Percentiles rank a stretch among this genome's conserved stretches.
Evolutionary conservation across 257 asterid species (phyloP).

Genomic region (Henckelia pumila): DNA sequence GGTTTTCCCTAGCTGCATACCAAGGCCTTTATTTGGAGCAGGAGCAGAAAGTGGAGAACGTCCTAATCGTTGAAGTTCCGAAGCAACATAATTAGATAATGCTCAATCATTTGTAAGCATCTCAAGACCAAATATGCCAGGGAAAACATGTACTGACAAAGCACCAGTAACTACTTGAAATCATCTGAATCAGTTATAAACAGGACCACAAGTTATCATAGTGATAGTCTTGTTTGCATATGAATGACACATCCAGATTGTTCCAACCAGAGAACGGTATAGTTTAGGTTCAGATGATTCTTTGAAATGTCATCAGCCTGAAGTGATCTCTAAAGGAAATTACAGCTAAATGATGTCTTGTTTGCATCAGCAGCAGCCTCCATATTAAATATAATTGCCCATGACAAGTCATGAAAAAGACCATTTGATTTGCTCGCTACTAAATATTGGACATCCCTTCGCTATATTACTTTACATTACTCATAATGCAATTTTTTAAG

Average conservation of each 20-base stretch:
- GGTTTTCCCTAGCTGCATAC: constrained; percentile 86
- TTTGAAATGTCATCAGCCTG: neutral
- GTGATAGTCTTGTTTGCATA: neutral
- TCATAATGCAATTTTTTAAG: neutral
- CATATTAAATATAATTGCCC: neutral
- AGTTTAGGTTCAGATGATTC: constrained; percentile 10
- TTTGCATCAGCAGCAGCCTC: constrained; percentile 13
- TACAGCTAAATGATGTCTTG: neutral
- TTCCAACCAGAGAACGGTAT: neutral
- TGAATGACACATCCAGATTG: constrained; percentile 15
- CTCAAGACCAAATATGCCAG: neutral
- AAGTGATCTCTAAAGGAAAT: constrained; percentile 5
- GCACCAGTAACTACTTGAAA: constrained; percentile 12
- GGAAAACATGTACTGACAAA: neutral
- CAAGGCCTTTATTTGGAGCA: constrained; percentile 86
- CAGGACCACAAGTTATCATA: constrained; percentile 1
- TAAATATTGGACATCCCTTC: neutral
- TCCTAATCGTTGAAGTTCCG: constrained; percentile 40
- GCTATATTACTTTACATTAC: neutral
- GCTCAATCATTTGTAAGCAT: constrained; percentile 9
- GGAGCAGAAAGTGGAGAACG: constrained; percentile 71
- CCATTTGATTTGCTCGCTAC: neutral
- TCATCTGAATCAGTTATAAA: neutral
- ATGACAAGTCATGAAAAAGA: neutral
- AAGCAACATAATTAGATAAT: constrained; percentile 22